These are phyloP conservation scores for Begonia masoniana DNA, from an alignment of 306 rosid species.

Conservation along the genomic window DNA sequence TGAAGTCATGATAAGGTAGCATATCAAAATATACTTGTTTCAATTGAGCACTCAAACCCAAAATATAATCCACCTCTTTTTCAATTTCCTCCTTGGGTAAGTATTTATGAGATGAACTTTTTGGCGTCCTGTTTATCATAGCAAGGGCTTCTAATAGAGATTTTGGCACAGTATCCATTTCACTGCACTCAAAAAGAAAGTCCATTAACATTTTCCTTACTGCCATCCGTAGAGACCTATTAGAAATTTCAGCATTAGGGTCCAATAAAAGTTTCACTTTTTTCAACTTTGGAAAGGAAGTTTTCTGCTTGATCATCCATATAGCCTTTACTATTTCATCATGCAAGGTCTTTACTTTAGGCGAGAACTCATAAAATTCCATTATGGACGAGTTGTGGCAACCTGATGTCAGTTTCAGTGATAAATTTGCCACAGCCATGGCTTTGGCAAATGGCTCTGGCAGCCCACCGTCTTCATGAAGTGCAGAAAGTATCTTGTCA, in stretches of 20 bases:
- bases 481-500: slow-evolving; percentile 39
- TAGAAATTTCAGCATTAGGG: slow-evolving; percentile 34
- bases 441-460: slow-evolving; percentile 69
- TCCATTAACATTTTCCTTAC: slow-evolving; percentile 44
- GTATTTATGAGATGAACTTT: slow-evolving; percentile 2
- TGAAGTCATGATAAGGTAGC: slow-evolving; percentile 39
- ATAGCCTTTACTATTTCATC: slow-evolving; percentile 58
- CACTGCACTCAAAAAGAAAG: slow-evolving; percentile 53
- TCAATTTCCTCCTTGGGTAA: slow-evolving; percentile 31
- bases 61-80: slow-evolving; percentile 49
- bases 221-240: slow-evolving; percentile 27
- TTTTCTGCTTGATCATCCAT: slow-evolving; percentile 30
- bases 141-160: slow-evolving; percentile 34
- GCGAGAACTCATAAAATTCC: slow-evolving; percentile 44
- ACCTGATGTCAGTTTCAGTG: slow-evolving; percentile 37
- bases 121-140: slow-evolving; percentile 31
- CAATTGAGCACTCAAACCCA: slow-evolving; percentile 54
- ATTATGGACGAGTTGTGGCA: slow-evolving; percentile 20
- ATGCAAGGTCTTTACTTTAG: slow-evolving; percentile 50
- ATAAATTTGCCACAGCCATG: slow-evolving; percentile 65
- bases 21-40: slow-evolving; percentile 55
- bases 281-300: slow-evolving; percentile 28
- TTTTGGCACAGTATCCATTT: slow-evolving; percentile 53
- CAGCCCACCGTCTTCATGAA: slow-evolving; percentile 28
- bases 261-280: slow-evolving; percentile 41